Evolutionary conservation across 2,329 filamentous ascomycete genomes (phyloP), one percentile per base, ranked within the genome.

Genomic region (Thielaviopsis euricoi): DNA sequence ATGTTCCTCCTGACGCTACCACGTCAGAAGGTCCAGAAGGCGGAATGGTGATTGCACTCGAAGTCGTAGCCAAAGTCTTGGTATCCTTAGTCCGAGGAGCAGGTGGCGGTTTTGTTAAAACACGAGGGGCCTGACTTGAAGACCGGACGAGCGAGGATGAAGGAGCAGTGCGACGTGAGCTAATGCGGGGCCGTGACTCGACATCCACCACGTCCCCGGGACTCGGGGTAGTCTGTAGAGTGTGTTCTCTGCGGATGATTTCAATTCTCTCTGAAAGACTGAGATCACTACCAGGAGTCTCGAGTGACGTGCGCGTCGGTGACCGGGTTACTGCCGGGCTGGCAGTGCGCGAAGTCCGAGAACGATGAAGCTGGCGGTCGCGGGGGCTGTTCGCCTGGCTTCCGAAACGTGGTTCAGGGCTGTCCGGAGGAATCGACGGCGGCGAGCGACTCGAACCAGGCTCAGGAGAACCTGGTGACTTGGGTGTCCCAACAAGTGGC

Each of bases 151-250:
- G 17, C n/a, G 52, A 33, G 10, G 55, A 17, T 6, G 58, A 52
- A 48, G 54, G 53, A 17, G 37, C 25, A 6, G 55, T 22, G 40
- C 51, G 55, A 5, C 58, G 50, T 13, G 51, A 17, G 2, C 50
- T 26, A n/a, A 53, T 22, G 12, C 55, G 55, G 50, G 55, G 23
- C 10, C 58, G 50, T 1, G 29, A 87, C 37, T 71, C 71, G 63
- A 76, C 79, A 58, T 70, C 62, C 22, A 73, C 70, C 9, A 71
- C 70, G 50, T 74, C 74, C 3, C 68, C 66, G 9, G 67, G 52
- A 3, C 61, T 58, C 6, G 67, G 64, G 15, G 64, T 58, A 10
- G 66, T 64, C 0, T 59, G 61, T 43, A 63, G 64, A 51, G 69
- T 67, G 12, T 57, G 46, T 13, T 75, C 70, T 54, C 69, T 71